Percentiles rank a stretch among this genome's conserved stretches.
Conservation (phyloP, 306 rosid genomes). For the Vigna mungo region DNA sequence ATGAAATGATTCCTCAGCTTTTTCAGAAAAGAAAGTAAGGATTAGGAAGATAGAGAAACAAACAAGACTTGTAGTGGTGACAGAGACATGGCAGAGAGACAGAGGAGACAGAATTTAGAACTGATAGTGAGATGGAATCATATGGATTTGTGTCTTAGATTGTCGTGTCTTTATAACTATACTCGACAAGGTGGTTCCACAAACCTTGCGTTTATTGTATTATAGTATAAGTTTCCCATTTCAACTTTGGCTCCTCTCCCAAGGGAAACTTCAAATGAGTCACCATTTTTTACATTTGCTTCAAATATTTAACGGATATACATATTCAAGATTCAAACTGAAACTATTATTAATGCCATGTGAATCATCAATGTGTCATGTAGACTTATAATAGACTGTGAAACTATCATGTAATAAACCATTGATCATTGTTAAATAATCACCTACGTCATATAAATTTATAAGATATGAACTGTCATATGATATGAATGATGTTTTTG, state of each 20-base stretch:
- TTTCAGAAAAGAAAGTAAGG: constrained; percentile 39
- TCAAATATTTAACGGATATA: too few relatives aligned
- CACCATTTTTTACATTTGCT: not conserved
- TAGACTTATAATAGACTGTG: too few relatives aligned
- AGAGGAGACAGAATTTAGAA: constrained; percentile 46
- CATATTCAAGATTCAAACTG: too few relatives aligned
- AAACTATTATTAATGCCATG: too few relatives aligned
- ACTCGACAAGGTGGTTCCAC: constrained; percentile 44
- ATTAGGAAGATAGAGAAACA: constrained; percentile 50
- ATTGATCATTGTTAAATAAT: too few relatives aligned
- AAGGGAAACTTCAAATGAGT: not conserved
- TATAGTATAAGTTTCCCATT: constrained; percentile 12
- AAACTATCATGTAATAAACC: too few relatives aligned
- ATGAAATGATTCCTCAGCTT: constrained; percentile 46
- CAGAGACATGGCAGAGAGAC: constrained; percentile 47
- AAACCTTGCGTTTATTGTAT: not conserved
- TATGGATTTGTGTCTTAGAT: constrained; percentile 36
- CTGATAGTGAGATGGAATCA: constrained; percentile 51
- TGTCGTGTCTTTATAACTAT: constrained; percentile 26
- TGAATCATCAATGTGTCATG: too few relatives aligned
- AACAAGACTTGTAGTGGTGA: constrained; percentile 40
- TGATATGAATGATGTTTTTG: not conserved
- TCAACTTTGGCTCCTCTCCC: constrained; percentile 15
- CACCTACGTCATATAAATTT: too few relatives aligned
- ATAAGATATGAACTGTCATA: too few relatives aligned